Conservation (phyloP, 1,139 yeast species). For the Casaregolazyma suthepensis region DNA sequence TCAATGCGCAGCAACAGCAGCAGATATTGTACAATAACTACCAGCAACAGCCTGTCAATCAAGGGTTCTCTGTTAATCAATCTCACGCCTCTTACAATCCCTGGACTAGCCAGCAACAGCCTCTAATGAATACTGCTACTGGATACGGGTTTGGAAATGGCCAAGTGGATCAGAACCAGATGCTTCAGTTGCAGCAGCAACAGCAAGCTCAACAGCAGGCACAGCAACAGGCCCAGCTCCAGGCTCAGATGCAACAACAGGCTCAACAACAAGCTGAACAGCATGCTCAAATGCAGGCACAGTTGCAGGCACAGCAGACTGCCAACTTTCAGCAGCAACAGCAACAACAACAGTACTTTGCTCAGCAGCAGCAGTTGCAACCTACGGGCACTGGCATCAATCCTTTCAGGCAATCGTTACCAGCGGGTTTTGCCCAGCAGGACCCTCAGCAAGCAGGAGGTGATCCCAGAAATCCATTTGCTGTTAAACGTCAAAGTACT, state of each 20-base stretch:
- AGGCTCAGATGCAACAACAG: slow-evolving; percentile 14
- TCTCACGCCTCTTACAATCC: slow-evolving; percentile 11
- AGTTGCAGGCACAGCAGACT: slow-evolving; percentile 11
- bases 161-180: slow-evolving; percentile 17
- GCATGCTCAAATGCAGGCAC: slow-evolving; percentile 13
- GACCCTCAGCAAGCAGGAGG: not conserved
- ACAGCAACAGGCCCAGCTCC: slow-evolving; percentile 18
- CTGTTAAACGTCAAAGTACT: slow-evolving; percentile 29
- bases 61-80: slow-evolving; percentile 10
- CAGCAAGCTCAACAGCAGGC: slow-evolving; percentile 11
- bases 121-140: slow-evolving; percentile 12
- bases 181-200: slow-evolving; percentile 14
- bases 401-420: slow-evolving; percentile 9
- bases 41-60: slow-evolving; percentile 12
- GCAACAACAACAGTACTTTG: slow-evolving; percentile 14
- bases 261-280: slow-evolving; percentile 18
- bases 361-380: slow-evolving; percentile 17
- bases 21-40: slow-evolving; percentile 13
- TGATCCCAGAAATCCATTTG: slow-evolving; percentile 13
- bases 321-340: slow-evolving; percentile 14
- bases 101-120: slow-evolving; percentile 15
- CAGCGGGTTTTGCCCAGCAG: slow-evolving; percentile 1
- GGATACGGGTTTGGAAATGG: slow-evolving; percentile 8
- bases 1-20: slow-evolving; percentile 15
- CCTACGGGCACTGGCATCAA: slow-evolving; percentile 9